Conservation (phyloP, 2,329 filamentous ascomycete species). For the Diaporthe australafricana region DNA sequence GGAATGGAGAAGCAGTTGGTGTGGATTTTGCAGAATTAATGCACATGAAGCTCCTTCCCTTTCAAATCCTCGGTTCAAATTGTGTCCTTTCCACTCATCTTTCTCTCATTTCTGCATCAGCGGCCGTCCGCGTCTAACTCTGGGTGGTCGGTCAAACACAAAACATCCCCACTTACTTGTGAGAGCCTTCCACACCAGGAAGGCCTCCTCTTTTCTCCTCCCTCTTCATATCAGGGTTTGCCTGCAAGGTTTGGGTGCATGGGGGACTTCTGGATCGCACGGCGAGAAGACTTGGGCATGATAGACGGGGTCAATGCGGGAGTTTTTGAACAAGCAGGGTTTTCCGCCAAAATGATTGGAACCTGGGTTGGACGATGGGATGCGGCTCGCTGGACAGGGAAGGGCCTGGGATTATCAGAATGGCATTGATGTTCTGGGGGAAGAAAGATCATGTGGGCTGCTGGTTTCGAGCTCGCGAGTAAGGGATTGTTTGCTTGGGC, state of each 20-base stretch:
- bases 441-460: too few relatives aligned
- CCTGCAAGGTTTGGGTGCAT: not conserved
- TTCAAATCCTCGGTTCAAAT: not conserved
- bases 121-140: not conserved
- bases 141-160: not conserved
- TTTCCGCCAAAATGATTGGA: too few relatives aligned
- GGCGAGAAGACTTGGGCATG: not conserved
- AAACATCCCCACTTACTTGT: not conserved
- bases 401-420: too few relatives aligned
- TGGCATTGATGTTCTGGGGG: too few relatives aligned
- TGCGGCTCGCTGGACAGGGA: too few relatives aligned
- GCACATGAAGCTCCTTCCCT: not conserved
- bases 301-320: not conserved
- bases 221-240: not conserved
- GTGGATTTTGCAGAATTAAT: slow-evolving; percentile 17
- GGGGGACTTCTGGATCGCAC: not conserved
- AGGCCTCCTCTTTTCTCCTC: not conserved
- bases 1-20: not conserved
- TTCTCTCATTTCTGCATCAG: not conserved
- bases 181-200: not conserved
- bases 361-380: too few relatives aligned
- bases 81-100: not conserved
- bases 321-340: not conserved
- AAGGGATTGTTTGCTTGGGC: too few relatives aligned
- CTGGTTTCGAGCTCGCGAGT: too few relatives aligned